These are phyloP conservation scores for Tylopilus vinaceipallidus DNA, from an alignment of 768 basidiomycete species.

Conservation along the genomic window DNA sequence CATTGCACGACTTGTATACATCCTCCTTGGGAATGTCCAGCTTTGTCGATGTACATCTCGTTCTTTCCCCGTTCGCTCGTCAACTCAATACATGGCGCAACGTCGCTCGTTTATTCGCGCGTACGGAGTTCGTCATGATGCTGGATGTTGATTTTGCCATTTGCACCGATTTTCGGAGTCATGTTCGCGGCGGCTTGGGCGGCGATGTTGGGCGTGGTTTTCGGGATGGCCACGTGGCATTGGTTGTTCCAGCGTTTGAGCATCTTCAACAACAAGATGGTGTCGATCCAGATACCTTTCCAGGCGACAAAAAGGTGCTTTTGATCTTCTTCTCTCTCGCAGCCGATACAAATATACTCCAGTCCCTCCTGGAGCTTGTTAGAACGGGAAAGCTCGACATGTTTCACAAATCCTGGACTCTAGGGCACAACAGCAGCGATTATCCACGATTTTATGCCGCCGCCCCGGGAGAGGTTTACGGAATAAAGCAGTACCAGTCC, in stretches of 20 bases:
- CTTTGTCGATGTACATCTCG: conserved; percentile 83
- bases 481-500: conserved; percentile 72
- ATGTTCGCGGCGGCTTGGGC: conserved; percentile 44
- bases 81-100: conserved; percentile 93
- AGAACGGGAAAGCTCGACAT: conserved; percentile 56
- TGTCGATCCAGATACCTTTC: conserved; percentile 55
- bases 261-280: conserved; percentile 67
- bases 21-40: conserved; percentile 62
- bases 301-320: conserved; percentile 61
- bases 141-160: conserved; percentile 87
- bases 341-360: neutral
- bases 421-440: conserved; percentile 81
- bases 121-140: conserved; percentile 86
- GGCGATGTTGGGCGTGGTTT: conserved; percentile 41
- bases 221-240: conserved; percentile 58
- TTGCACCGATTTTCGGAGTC: conserved; percentile 74
- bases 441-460: conserved; percentile 67
- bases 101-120: conserved; percentile 77
- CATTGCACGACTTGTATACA: conserved; percentile 64
- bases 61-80: conserved; percentile 75
- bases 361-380: conserved; percentile 62
- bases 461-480: conserved; percentile 65
- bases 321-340: neutral
- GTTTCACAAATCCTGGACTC: conserved; percentile 77
- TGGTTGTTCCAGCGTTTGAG: conserved; percentile 87